Evolutionary conservation across 768 basidiomycete species (phyloP).

Genomic region (Leucocoprinus birnbaumii): DNA sequence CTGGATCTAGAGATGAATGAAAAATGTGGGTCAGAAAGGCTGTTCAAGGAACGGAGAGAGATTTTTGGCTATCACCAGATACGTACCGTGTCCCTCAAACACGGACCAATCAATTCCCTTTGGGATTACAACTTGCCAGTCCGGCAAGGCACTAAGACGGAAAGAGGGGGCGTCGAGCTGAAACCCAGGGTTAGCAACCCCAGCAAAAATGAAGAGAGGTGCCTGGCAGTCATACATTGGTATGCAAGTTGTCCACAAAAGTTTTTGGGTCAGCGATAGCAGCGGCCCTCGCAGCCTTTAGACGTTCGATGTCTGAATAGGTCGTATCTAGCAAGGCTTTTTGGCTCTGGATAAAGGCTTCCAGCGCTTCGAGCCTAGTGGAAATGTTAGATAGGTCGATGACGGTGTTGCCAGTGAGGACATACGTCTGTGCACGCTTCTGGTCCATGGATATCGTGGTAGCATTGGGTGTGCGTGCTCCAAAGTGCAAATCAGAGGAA

Average conservation of each 20-base stretch:
- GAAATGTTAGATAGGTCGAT: neutral
- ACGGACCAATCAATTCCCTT: conserved; percentile 60
- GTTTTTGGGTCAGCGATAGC: conserved; percentile 30
- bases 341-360: conserved; percentile 62
- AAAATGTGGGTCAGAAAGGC: neutral
- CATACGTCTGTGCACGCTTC: conserved; percentile 36
- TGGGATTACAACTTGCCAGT: conserved; percentile 41
- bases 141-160: conserved; percentile 42
- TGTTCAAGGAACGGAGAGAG: neutral
- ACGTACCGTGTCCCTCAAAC: conserved; percentile 55
- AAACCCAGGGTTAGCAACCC: neutral
- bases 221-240: conserved; percentile 27
- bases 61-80: no score
- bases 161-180: conserved; percentile 30
- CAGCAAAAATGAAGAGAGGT: neutral
- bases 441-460: conserved; percentile 29
- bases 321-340: conserved; percentile 55
- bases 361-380: conserved; percentile 60
- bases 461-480: conserved; percentile 11
- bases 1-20: conserved; percentile 46
- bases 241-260: conserved; percentile 27
- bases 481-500: conserved; percentile 13
- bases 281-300: conserved; percentile 43
- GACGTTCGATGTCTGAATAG: conserved; percentile 56
- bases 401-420: neutral